These are phyloP conservation scores for Pythium coloratum DNA, from an alignment of 352 stramenopile species.

Conservation along the genomic window DNA sequence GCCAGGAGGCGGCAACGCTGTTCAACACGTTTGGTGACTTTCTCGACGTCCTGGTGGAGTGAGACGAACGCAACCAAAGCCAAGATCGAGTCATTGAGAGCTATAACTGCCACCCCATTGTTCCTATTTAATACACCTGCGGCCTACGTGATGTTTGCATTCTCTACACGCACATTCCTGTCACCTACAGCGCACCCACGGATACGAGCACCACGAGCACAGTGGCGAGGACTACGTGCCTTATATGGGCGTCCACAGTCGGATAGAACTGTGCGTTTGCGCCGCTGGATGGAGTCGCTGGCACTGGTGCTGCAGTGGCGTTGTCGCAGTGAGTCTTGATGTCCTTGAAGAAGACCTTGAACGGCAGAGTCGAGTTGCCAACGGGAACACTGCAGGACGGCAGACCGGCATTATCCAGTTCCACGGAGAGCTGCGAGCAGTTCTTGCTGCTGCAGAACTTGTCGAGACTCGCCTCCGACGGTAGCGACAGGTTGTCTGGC, in stretches of 20 bases:
- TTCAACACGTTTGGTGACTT: constrained; percentile 77
- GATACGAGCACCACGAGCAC: not conserved
- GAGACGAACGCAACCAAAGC: constrained; percentile 3
- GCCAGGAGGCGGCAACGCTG: constrained; percentile 54
- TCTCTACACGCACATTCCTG: not conserved
- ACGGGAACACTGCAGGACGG: constrained; percentile 36
- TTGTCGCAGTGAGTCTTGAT: constrained; percentile 29
- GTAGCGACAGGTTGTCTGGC: constrained; percentile 27
- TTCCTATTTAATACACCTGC: constrained; percentile 15
- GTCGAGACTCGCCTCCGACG: constrained; percentile 26
- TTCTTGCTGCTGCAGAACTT: constrained; percentile 40
- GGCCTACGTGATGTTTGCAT: not conserved
- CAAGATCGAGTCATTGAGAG: not conserved
- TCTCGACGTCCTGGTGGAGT: constrained; percentile 64
- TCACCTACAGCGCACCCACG: not conserved
- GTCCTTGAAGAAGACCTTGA: constrained; percentile 42
- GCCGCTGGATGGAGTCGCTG: not conserved
- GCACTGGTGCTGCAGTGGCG: not conserved
- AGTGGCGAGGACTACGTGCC: not conserved
- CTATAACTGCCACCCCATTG: not conserved
- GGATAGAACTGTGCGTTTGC: not conserved
- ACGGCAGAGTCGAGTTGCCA: constrained; percentile 26
- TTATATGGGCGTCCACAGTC: not conserved
- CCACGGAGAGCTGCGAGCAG: constrained; percentile 35
- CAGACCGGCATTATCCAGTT: constrained; percentile 38